Conservation (phyloP, 2,329 filamentous ascomycete genomes). For the Aureobasidium sp. region DNA sequence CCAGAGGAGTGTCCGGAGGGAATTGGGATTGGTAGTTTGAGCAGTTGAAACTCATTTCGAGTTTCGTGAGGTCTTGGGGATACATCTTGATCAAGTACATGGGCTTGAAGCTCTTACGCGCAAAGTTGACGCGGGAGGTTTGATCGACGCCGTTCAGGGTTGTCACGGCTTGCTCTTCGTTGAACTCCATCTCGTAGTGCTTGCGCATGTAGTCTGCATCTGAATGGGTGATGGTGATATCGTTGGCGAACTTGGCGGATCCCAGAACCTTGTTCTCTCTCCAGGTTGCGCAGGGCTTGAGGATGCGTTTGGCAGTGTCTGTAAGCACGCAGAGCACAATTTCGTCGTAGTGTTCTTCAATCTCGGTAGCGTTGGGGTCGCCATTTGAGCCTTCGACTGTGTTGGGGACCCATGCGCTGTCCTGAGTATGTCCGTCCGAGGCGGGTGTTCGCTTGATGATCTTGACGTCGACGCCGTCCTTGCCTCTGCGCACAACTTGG, state of each 20-base stretch:
- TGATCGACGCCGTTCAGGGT: constrained; percentile 38
- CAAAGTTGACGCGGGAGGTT: constrained; percentile 36
- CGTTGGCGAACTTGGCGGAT: constrained; percentile 63
- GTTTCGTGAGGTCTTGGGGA: constrained; percentile 47
- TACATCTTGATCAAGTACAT: constrained; percentile 63
- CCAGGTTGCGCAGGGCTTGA: constrained; percentile 52
- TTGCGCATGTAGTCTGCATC: constrained; percentile 59
- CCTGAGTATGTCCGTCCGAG: constrained; percentile 38
- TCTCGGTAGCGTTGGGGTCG: constrained; percentile 36
- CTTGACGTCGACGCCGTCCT: constrained; percentile 46
- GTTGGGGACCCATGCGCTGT: constrained; percentile 38
- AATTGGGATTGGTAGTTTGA: constrained; percentile 71
- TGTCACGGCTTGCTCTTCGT: constrained; percentile 39
- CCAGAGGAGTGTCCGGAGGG: constrained; percentile 45
- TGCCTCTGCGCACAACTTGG: constrained; percentile 45
- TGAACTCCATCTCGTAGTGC: constrained; percentile 60
- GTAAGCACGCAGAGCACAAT: constrained; percentile 57
- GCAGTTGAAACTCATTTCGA: constrained; percentile 52
- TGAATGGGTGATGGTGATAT: constrained; percentile 63
- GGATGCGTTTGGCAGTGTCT: constrained; percentile 52
- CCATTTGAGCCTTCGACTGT: constrained; percentile 31
- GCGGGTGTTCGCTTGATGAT: constrained; percentile 38
- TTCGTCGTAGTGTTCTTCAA: constrained; percentile 54
- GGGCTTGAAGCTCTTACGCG: constrained; percentile 49
- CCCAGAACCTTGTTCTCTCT: constrained; percentile 62